Percentiles rank a stretch among this genome's conserved stretches.
phyloP scores from a whole-genome alignment of 192 early-diverging fungal genomes.

The Umbelopsis sp. region DNA sequence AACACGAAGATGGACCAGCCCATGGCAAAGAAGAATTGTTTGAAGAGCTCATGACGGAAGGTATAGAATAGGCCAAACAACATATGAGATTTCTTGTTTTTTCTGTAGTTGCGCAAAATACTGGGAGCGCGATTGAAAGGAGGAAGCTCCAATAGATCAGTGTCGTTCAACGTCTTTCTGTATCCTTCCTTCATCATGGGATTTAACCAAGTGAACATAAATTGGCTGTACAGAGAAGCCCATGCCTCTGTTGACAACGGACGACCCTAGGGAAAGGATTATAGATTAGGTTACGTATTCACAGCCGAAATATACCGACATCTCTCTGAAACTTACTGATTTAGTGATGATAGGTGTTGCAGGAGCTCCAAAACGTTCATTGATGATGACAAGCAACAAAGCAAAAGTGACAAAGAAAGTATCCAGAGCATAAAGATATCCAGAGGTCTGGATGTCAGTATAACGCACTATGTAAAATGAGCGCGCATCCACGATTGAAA shows the following conservation, averaged over 20 bases:
- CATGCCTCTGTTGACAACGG: slow-evolving; percentile 32
- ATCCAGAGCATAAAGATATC: slow-evolving; percentile 28
- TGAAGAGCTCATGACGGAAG: slow-evolving; percentile 46
- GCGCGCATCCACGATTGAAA: slow-evolving; percentile 31
- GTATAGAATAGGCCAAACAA: background rate
- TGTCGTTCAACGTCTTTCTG: slow-evolving; percentile 47
- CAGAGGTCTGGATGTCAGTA: background rate
- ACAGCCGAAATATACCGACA: slow-evolving; percentile 20
- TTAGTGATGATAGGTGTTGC: slow-evolving; percentile 21
- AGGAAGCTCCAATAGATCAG: slow-evolving; percentile 55
- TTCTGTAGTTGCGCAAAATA: slow-evolving; percentile 23
- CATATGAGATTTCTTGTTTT: slow-evolving; percentile 19
- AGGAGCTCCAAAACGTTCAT: slow-evolving; percentile 33
- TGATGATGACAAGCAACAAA: slow-evolving; percentile 27
- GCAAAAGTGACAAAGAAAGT: slow-evolving; percentile 18
- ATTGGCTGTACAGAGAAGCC: slow-evolving; percentile 37
- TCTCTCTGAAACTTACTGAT: slow-evolving; percentile 20
- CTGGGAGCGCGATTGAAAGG: slow-evolving; percentile 47
- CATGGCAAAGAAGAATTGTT: slow-evolving; percentile 39
- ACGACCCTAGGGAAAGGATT: slow-evolving; percentile 25
- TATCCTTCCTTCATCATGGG: slow-evolving; percentile 56
- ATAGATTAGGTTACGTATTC: background rate
- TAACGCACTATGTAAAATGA: slow-evolving; percentile 32
- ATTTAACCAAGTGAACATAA: slow-evolving; percentile 58
- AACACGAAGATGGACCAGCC: slow-evolving; percentile 40